Evolutionary conservation across 345 rosid species (phyloP).

Genomic region (Eucalyptus grandis): DNA sequence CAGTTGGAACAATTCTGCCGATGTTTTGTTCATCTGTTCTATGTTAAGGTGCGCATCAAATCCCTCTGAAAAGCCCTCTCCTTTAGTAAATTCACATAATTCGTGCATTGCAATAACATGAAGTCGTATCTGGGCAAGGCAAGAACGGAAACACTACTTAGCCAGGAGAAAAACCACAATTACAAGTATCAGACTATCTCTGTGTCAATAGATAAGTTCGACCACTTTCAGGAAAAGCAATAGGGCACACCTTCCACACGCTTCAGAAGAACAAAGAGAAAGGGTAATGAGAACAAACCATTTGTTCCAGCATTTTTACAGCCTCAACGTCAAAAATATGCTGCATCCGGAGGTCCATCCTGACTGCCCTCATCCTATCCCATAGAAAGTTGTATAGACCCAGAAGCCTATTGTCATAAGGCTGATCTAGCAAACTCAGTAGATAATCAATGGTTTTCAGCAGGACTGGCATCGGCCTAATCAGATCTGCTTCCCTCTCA

Average conservation of each 20-base stretch:
- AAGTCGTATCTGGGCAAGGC: constrained; percentile 72
- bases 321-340: constrained; percentile 80
- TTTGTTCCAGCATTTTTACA: constrained; percentile 87
- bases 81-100: constrained; percentile 83
- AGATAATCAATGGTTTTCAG: constrained; percentile 73
- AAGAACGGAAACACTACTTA: constrained; percentile 1
- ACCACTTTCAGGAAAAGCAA: not conserved
- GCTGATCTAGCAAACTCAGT: constrained; percentile 77
- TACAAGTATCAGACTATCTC: not conserved
- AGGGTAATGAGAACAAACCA: constrained; percentile 37
- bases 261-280: not conserved
- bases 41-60: constrained; percentile 98
- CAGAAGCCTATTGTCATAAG: constrained; percentile 69
- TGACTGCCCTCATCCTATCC: constrained; percentile 98
- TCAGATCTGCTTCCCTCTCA: constrained; percentile 84
- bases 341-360: constrained; percentile 97
- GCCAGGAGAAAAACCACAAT: not conserved
- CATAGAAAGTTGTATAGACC: constrained; percentile 88
- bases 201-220: not conserved
- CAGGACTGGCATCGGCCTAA: constrained; percentile 87
- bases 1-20: constrained; percentile 93
- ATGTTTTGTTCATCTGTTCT: constrained; percentile 98
- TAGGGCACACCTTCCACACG: not conserved
- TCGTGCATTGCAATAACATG: constrained; percentile 96
- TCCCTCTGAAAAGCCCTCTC: constrained; percentile 97